Percentiles rank a stretch among this genome's conserved stretches.
These are phyloP conservation scores for Russula virescens DNA, from an alignment of 768 basidiomycete species.

Conservation along the genomic window DNA sequence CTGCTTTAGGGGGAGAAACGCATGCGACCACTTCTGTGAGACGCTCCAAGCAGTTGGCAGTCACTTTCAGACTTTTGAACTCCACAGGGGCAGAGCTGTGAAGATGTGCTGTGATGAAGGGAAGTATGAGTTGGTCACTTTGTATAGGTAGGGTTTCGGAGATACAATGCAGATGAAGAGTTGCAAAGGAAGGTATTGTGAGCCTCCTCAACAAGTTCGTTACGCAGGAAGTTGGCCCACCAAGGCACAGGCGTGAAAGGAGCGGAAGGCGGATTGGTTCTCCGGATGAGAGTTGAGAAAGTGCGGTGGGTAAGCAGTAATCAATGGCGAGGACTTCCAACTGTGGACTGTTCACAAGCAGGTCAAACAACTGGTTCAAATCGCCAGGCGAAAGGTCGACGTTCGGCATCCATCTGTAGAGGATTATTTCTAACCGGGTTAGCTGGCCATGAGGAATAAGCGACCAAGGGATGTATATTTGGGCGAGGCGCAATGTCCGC, in stretches of 20 bases:
- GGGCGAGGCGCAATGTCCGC: background rate
- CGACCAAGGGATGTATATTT: background rate
- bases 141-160: background rate
- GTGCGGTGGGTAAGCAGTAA: background rate
- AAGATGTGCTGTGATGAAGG: background rate
- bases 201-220: conserved; percentile 2
- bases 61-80: background rate
- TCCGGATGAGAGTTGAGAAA: background rate
- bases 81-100: background rate
- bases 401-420: background rate
- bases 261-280: conserved; percentile 5
- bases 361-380: background rate
- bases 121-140: background rate
- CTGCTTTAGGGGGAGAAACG: background rate
- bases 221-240: conserved; percentile 1
- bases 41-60: background rate
- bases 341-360: background rate
- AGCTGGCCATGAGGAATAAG: conserved; percentile 6
- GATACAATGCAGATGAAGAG: conserved; percentile 2
- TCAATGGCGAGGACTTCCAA: conserved; percentile 5
- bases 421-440: background rate
- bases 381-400: background rate
- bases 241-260: conserved; percentile 1
- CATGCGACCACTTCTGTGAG: background rate
- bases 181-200: background rate